Evolutionary conservation across 176 grass and related monocot species (phyloP).

Genomic region (Chloris gayana): DNA sequence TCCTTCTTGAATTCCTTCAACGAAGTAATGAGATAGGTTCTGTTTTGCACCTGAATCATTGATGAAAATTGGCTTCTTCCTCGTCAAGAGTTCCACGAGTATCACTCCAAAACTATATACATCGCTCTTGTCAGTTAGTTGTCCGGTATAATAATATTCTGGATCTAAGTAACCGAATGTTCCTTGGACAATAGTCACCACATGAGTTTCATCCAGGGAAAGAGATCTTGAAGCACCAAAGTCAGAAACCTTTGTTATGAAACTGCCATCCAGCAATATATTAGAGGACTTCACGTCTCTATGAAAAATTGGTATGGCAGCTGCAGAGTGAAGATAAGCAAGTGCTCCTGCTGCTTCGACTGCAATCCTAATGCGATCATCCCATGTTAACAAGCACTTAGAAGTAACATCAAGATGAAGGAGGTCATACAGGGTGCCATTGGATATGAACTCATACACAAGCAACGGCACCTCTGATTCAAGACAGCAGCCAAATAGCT

Average conservation of each 20-base stretch:
- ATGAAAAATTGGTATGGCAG: conserved; percentile 55
- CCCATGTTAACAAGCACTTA: conserved; percentile 39
- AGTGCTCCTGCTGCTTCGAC: conserved; percentile 37
- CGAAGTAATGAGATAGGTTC: conserved; percentile 45
- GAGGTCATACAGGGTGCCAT: conserved; percentile 42
- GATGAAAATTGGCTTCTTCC: conserved; percentile 54
- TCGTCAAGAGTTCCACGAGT: conserved; percentile 42
- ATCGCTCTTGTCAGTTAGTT: conserved; percentile 57
- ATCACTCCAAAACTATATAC: conserved; percentile 71
- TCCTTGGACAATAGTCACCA: conserved; percentile 60
- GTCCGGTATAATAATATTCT: conserved; percentile 49
- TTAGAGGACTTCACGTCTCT: conserved; percentile 61
- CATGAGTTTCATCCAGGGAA: conserved; percentile 51
- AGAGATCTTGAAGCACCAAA: conserved; percentile 62
- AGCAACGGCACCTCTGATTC: conserved; percentile 50
- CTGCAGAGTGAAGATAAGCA: conserved; percentile 54
- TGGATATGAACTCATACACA: conserved; percentile 69
- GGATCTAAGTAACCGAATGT: conserved; percentile 60
- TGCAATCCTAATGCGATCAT: conserved; percentile 45
- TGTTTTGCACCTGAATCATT: conserved; percentile 26
- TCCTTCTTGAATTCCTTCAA: conserved; percentile 15
- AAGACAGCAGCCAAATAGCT: conserved; percentile 55
- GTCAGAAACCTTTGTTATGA: conserved; percentile 45
- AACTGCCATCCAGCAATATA: conserved; percentile 44
- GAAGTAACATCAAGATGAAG: neutral